Base-by-base conservation (phyloP, 2,329 filamentous ascomycete species). In the Calycina marina region DNA sequence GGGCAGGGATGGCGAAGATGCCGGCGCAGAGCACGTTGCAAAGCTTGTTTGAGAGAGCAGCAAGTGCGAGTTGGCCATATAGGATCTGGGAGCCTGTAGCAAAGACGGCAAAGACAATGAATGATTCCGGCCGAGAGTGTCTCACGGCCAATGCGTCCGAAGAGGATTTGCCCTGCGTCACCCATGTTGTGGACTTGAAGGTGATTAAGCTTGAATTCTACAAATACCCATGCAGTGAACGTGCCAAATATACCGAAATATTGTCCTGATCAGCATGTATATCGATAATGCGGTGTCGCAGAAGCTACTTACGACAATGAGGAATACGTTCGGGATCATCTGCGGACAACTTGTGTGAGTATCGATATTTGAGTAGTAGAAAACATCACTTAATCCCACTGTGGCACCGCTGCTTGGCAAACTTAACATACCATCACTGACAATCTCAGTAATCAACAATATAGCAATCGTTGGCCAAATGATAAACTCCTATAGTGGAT, bases 401-500 rank as follows among this genome's bases (percentile, higher is more conserved):
- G n/a, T n/a, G 1, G 64, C 63, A 4, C 67, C 50, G 13, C 60
- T 63, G 4, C 60, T 64, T 0, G 66, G 65, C 4, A 69, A 51
- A 4, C 60, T 65, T 5, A 69, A 56, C 59, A 68, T 68, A 36
- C 65, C 65, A 38, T 65, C 65, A 22, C 56, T 60, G 1, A 69
- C 62, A 35, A 68, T 68, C 47, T 69, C 66, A 10, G 65, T 62
- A 30, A 69, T 65, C 65, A 69, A 69, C 37, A 69, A 52, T 4
- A 65, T 50, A 3, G 63, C 57, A 4, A 67, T 63, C 20, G 67
- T 51, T 22, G 56, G 60, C 66, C 65, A 69, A n/a, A n/a, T n/a
- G n/a, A n/a, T n/a, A n/a, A n/a, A n/a, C n/a, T n/a, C n/a, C n/a
- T n/a, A n/a, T n/a, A n/a, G n/a, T n/a, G n/a, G n/a, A n/a, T n/a